Percentiles rank a stretch among this genome's conserved stretches.
Evolutionary conservation across 352 stramenopile species (phyloP).

Genomic region (Globisporangium viniferum): DNA sequence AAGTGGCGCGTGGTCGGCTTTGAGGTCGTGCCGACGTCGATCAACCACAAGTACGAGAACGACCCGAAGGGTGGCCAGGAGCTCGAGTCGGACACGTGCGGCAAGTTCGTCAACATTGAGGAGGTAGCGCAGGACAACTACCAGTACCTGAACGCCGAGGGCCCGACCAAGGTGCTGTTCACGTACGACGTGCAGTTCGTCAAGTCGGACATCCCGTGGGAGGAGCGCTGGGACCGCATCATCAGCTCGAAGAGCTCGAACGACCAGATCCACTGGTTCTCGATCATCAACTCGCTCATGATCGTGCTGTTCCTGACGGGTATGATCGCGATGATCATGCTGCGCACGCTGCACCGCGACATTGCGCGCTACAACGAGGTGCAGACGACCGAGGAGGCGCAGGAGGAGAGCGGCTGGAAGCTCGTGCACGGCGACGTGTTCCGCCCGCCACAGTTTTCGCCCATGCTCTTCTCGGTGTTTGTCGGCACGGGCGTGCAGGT

Average conservation of each 20-base stretch:
- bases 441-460: conserved; percentile 90
- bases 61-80: conserved; percentile 78
- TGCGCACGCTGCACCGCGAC: conserved; percentile 98
- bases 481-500: conserved; percentile 97
- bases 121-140: conserved; percentile 79
- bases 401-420: conserved; percentile 97
- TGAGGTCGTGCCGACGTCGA: conserved; percentile 94
- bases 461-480: conserved; percentile 94
- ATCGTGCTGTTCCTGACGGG: conserved; percentile 99
- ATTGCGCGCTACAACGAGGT: conserved; percentile 97
- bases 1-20: conserved; percentile 95
- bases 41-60: conserved; percentile 90
- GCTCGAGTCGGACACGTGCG: conserved; percentile 77
- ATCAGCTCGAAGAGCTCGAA: conserved; percentile 94
- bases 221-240: conserved; percentile 99
- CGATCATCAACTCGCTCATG: conserved; percentile 99
- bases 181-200: conserved; percentile 99
- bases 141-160: conserved; percentile 72
- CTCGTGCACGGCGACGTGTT: conserved; percentile 98
- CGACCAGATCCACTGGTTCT: conserved; percentile 99
- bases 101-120: conserved; percentile 88
- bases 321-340: conserved; percentile 99
- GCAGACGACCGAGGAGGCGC: conserved; percentile 91
- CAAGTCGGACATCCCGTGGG: conserved; percentile 93
- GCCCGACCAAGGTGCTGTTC: conserved; percentile 92